A percentile compares a stretch with the other conserved stretches of the same genome.
Conservation (phyloP, 2,329 filamentous ascomycete species). For the Xylariaceae sp. region DNA sequence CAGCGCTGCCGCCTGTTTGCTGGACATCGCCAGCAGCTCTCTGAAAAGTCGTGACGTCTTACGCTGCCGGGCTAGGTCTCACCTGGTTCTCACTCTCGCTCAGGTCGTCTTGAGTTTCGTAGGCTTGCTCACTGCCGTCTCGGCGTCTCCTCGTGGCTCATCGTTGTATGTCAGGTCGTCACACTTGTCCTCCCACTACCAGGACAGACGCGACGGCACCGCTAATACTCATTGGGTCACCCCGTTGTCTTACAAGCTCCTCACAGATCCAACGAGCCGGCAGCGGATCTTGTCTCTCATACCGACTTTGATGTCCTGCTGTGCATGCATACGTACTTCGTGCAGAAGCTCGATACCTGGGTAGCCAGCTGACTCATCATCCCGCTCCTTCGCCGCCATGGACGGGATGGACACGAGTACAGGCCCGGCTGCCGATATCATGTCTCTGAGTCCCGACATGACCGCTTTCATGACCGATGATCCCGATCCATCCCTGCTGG, state of each 20-base stretch:
- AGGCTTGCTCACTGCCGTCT: neutral
- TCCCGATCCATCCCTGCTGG: neutral
- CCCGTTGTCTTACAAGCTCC: neutral
- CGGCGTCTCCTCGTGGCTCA: neutral
- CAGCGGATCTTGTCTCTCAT: no score
- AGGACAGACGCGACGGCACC: no score
- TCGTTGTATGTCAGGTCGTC: no score
- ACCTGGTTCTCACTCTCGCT: neutral
- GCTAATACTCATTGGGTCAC: neutral
- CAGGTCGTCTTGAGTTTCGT: neutral
- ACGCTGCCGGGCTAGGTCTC: no score
- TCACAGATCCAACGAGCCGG: no score
- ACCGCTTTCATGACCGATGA: slow-evolving; percentile 5
- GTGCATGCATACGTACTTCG: no score
- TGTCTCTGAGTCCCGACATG: slow-evolving; percentile 6
- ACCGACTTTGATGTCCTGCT: no score
- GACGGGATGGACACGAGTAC: slow-evolving; percentile 9
- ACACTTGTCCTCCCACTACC: no score
- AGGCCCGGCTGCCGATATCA: slow-evolving; percentile 7
- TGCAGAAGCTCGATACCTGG: no score
- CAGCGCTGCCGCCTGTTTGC: no score
- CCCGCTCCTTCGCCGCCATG: slow-evolving; percentile 8
- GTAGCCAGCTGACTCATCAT: slow-evolving; percentile 8
- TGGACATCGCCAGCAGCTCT: no score
- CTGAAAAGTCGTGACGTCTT: neutral